Evolutionary conservation across 83 land plant genomes (phyloP).

Genomic region (Diphasiastrum complanatum): DNA sequence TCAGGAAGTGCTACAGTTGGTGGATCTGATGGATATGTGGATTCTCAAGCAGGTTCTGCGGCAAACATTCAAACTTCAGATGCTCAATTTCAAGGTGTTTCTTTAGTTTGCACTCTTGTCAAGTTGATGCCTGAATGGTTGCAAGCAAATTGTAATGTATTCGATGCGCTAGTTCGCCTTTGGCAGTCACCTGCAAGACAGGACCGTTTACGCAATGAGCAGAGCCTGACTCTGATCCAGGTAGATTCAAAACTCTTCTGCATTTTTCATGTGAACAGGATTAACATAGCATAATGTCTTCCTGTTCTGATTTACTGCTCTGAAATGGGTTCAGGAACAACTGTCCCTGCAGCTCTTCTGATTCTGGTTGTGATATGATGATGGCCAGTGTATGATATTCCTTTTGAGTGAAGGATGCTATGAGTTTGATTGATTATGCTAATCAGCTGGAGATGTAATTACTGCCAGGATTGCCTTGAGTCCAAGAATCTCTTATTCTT

Average conservation of each 20-base stretch:
- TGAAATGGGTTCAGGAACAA: too few species aligned
- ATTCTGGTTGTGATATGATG: too few species aligned
- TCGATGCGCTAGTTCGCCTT: conserved; percentile 68
- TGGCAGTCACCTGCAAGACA: conserved; percentile 89
- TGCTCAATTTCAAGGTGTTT: conserved; percentile 90
- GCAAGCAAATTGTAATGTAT: conserved; percentile 56
- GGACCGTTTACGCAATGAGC: conserved; percentile 71
- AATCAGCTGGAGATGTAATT: too few species aligned
- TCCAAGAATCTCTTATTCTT: background rate
- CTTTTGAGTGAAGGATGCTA: too few species aligned
- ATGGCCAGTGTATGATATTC: too few species aligned
- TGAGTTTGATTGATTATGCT: too few species aligned
- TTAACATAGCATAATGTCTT: too few species aligned
- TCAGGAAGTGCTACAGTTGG: conserved; percentile 26
- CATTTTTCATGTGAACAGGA: background rate
- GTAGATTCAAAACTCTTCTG: conserved; percentile 43
- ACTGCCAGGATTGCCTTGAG: too few species aligned
- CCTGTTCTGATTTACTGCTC: too few species aligned
- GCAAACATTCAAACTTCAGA: conserved; percentile 41
- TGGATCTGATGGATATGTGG: conserved; percentile 35
- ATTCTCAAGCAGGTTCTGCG: conserved; percentile 24
- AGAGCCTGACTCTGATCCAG: conserved; percentile 64
- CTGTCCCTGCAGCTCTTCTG: too few species aligned
- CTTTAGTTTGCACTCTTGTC: conserved; percentile 63
- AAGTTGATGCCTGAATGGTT: conserved; percentile 95